Conservation (phyloP, 2,329 filamentous ascomycete genomes). For the Leptographium lundbergii region DNA sequence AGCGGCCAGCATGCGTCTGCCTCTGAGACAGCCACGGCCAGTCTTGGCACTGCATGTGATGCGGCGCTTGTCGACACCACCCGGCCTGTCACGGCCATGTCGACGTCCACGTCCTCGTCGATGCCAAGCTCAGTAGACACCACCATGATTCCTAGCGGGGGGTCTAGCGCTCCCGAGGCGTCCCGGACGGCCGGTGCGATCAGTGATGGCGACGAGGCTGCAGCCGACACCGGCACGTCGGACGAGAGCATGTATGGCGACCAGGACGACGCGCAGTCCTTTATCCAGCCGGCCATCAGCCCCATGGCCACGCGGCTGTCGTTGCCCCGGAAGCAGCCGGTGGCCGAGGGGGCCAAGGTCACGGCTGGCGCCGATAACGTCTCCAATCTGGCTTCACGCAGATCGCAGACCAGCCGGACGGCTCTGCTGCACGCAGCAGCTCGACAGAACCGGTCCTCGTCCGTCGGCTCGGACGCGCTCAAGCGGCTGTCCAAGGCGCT, state of each 20-base stretch:
- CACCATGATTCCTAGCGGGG: too few relatives aligned
- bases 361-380: conserved; percentile 25
- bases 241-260: conserved; percentile 28
- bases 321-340: conserved; percentile 36
- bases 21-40: too few relatives aligned
- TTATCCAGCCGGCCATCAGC: conserved; percentile 48
- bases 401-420: conserved; percentile 1
- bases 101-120: too few relatives aligned
- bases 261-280: conserved; percentile 44
- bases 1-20: neutral
- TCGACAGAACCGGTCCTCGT: conserved; percentile 36
- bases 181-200: neutral
- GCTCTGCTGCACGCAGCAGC: conserved; percentile 5
- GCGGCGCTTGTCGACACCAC: too few relatives aligned
- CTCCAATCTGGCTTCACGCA: neutral
- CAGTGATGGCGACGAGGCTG: neutral
- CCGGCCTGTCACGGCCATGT: too few relatives aligned
- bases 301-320: conserved; percentile 42
- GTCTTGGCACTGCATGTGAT: too few relatives aligned
- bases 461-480: conserved; percentile 43
- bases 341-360: conserved; percentile 43
- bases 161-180: neutral
- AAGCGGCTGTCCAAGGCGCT: conserved; percentile 44
- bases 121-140: too few relatives aligned
- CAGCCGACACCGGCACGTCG: conserved; percentile 7